Evolutionary conservation across 2,329 filamentous ascomycete genomes (phyloP).

Genomic region (Hypoxylon rubiginosum): DNA sequence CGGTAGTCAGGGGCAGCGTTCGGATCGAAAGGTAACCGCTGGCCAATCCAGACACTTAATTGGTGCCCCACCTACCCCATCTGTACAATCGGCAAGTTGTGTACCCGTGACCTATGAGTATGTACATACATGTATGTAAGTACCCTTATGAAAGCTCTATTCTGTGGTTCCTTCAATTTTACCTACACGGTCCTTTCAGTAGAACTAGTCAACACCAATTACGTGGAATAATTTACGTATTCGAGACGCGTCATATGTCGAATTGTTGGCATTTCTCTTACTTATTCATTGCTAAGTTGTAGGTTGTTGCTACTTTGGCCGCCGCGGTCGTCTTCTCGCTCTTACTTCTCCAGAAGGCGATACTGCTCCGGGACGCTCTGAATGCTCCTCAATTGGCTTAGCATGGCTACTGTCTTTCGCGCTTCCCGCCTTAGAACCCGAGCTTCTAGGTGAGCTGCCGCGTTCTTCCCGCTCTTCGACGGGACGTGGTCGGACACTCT

Average conservation of each 20-base stretch:
- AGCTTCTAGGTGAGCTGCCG: neutral
- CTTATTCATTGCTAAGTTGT: conserved; percentile 6
- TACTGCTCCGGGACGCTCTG: conserved; percentile 18
- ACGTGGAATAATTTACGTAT: too few species aligned
- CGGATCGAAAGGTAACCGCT: neutral
- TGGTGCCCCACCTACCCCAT: conserved; percentile 13
- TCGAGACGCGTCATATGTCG: too few species aligned
- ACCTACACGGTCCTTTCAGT: too few species aligned
- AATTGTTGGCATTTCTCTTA: neutral
- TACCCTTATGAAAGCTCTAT: neutral
- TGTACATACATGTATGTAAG: neutral
- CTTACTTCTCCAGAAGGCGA: conserved; percentile 28
- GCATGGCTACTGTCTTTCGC: conserved; percentile 3
- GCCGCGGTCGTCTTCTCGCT: conserved; percentile 30
- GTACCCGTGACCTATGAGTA: conserved; percentile 1
- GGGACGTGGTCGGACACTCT: neutral
- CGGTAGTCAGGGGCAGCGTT: conserved; percentile 42
- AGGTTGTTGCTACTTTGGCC: conserved; percentile 28
- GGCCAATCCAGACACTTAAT: conserved; percentile 20
- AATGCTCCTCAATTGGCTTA: conserved; percentile 10
- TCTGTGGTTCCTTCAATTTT: neutral
- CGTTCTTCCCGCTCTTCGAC: conserved; percentile 13
- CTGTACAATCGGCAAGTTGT: neutral
- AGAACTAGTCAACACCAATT: too few species aligned
- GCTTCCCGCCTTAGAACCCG: conserved; percentile 8